phyloP scores from a whole-genome alignment of 371 early-diverging fungal genomes.

The Hamiltosporidium tvaerminnensis region DNA sequence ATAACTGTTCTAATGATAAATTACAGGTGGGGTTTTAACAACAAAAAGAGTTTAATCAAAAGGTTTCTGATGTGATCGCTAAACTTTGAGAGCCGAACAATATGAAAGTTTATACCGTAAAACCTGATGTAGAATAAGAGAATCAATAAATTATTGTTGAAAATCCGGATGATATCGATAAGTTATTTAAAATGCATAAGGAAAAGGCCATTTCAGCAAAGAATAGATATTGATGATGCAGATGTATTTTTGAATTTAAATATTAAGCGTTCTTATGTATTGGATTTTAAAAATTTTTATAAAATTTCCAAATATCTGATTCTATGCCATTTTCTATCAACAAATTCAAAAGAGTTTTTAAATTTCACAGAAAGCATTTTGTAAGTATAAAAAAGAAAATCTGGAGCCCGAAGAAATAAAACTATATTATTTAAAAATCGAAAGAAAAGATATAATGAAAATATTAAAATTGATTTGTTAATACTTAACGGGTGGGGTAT shows the following conservation, averaged over 20 bases:
- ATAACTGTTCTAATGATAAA: too few relatives aligned
- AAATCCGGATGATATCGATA: slow-evolving; percentile 81
- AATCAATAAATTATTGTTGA: slow-evolving; percentile 74
- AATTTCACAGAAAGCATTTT: slow-evolving; percentile 8
- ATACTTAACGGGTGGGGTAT: too few relatives aligned
- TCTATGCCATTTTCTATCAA: slow-evolving; percentile 49
- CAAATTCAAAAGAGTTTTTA: slow-evolving; percentile 31
- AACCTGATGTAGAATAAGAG: slow-evolving; percentile 71
- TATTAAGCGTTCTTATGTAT: slow-evolving; percentile 26
- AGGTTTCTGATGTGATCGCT: slow-evolving; percentile 77
- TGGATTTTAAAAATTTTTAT: slow-evolving; percentile 13
- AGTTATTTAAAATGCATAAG: slow-evolving; percentile 63
- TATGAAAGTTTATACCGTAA: slow-evolving; percentile 73
- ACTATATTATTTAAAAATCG: slow-evolving; percentile 43
- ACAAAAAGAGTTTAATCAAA: slow-evolving; percentile 89
- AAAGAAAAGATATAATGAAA: slow-evolving; percentile 56
- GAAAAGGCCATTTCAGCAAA: slow-evolving; percentile 65
- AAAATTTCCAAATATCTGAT: slow-evolving; percentile 40
- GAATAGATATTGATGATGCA: slow-evolving; percentile 54
- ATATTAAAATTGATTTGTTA: too few relatives aligned
- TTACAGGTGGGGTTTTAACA: slow-evolving; percentile 66
- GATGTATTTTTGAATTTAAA: slow-evolving; percentile 39
- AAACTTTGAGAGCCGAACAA: slow-evolving; percentile 78
- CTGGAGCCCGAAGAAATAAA: slow-evolving; percentile 50
- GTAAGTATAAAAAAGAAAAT: slow-evolving; percentile 30